Conservation (phyloP, 805 yeast species). For the Vanderwaltozyma verrucispora region DNA sequence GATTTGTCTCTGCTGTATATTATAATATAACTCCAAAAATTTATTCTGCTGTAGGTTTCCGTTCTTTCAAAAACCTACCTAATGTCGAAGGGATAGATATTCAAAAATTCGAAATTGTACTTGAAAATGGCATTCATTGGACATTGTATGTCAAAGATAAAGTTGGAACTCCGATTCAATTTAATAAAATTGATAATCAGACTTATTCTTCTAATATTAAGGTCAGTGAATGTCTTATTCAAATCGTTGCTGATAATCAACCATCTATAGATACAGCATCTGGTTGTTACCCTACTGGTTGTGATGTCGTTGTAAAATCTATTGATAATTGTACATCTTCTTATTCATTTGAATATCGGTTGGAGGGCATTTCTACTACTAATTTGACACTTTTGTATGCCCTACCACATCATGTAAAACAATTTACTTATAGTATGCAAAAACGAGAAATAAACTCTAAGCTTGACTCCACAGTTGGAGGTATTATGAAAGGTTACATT, state of each 20-base stretch:
- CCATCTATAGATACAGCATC: slow-evolving; percentile 46
- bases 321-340: slow-evolving; percentile 28
- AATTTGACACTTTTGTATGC: slow-evolving; percentile 46
- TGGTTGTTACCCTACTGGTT: slow-evolving; percentile 47
- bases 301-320: slow-evolving; percentile 34
- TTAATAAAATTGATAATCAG: slow-evolving; percentile 10
- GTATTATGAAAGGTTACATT: slow-evolving; percentile 36
- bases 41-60: slow-evolving; percentile 48
- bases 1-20: slow-evolving; percentile 42
- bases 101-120: slow-evolving; percentile 40
- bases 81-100: not conserved
- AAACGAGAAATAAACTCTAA: slow-evolving; percentile 9
- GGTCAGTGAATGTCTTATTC: slow-evolving; percentile 42
- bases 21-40: slow-evolving; percentile 38
- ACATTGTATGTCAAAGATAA: slow-evolving; percentile 8
- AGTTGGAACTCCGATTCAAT: not conserved
- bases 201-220: slow-evolving; percentile 12
- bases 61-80: slow-evolving; percentile 25
- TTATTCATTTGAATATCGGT: slow-evolving; percentile 35
- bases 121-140: slow-evolving; percentile 45
- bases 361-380: slow-evolving; percentile 37
- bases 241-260: slow-evolving; percentile 43
- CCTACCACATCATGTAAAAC: slow-evolving; percentile 52
- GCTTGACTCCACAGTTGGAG: slow-evolving; percentile 42
- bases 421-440: slow-evolving; percentile 30